These are phyloP conservation scores for Septoria linicola DNA, from an alignment of 2,329 filamentous ascomycete species.

Conservation along the genomic window DNA sequence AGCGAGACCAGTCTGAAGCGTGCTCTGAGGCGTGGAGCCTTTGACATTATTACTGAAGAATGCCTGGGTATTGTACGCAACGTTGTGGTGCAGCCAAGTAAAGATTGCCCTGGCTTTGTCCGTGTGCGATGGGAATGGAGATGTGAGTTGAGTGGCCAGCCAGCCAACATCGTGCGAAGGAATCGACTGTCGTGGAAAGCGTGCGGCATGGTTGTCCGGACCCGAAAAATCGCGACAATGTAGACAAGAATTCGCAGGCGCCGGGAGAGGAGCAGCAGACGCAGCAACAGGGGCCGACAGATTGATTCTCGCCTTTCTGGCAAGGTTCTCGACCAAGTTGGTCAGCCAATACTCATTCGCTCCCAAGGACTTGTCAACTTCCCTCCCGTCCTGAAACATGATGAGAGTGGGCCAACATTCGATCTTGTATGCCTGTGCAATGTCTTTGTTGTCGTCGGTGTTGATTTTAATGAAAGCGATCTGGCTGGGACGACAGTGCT, in stretches of 20 bases:
- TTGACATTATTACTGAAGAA: conserved; percentile 74
- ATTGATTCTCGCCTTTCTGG: conserved; percentile 12
- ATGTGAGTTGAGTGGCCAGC: conserved; percentile 74
- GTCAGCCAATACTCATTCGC: conserved; percentile 19
- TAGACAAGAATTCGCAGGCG: conserved; percentile 57
- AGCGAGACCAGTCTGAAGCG: conserved; percentile 72
- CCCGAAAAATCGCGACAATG: conserved; percentile 84
- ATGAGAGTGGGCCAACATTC: conserved; percentile 25
- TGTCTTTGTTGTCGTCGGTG: conserved; percentile 25
- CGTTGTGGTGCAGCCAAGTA: conserved; percentile 92
- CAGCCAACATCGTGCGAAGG: conserved; percentile 67
- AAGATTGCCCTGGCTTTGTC: conserved; percentile 94
- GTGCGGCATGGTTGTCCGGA: conserved; percentile 74
- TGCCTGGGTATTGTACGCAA: conserved; percentile 75
- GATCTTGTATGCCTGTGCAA: conserved; percentile 20
- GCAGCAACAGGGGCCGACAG: conserved; percentile 12
- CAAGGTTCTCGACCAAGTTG: conserved; percentile 14
- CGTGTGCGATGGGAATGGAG: conserved; percentile 78
- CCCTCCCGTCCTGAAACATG: conserved; percentile 18
- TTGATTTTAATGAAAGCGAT: conserved; percentile 28
- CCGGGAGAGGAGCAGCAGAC: conserved; percentile 19
- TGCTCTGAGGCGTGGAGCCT: conserved; percentile 67
- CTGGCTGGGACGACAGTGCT: conserved; percentile 19
- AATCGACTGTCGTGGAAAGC: conserved; percentile 70
- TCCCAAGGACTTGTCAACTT: conserved; percentile 22